Percentiles rank a stretch among this genome's conserved stretches.
These are phyloP conservation scores for Mycena albidolilacea DNA, from an alignment of 768 basidiomycete genomes.

Conservation along the genomic window DNA sequence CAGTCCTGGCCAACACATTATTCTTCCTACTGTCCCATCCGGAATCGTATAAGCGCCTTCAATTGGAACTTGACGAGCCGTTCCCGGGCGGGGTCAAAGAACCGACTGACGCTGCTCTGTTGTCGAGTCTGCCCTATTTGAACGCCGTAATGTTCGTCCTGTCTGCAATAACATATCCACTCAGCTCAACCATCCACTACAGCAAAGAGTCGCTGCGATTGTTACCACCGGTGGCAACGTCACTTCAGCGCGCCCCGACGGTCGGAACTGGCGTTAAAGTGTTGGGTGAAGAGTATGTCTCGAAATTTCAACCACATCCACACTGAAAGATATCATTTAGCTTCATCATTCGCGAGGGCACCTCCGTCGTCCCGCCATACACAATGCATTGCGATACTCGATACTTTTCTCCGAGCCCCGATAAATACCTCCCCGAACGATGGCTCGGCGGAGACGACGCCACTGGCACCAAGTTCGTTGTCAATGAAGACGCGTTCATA, in stretches of 20 bases:
- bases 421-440: conserved; percentile 52
- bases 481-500: conserved; percentile 57
- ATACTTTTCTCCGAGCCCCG: conserved; percentile 58
- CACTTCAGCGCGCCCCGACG: no score
- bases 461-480: conserved; percentile 36
- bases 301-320: not conserved
- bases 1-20: not conserved
- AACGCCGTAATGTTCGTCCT: not conserved
- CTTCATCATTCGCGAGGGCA: conserved; percentile 56
- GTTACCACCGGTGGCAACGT: no score
- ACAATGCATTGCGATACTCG: conserved; percentile 53
- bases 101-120: no score
- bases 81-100: not conserved
- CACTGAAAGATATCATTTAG: not conserved
- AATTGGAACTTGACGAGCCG: not conserved
- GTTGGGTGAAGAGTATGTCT: no score
- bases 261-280: no score
- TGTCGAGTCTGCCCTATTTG: not conserved
- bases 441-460: conserved; percentile 51
- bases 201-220: no score
- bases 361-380: conserved; percentile 49
- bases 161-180: no score
- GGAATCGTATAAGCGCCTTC: not conserved
- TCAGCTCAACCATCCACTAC: no score
- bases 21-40: conserved; percentile 1